Evolutionary conservation across 2,329 filamentous ascomycete genomes (phyloP).

Genomic region (Talaromyces sp.): DNA sequence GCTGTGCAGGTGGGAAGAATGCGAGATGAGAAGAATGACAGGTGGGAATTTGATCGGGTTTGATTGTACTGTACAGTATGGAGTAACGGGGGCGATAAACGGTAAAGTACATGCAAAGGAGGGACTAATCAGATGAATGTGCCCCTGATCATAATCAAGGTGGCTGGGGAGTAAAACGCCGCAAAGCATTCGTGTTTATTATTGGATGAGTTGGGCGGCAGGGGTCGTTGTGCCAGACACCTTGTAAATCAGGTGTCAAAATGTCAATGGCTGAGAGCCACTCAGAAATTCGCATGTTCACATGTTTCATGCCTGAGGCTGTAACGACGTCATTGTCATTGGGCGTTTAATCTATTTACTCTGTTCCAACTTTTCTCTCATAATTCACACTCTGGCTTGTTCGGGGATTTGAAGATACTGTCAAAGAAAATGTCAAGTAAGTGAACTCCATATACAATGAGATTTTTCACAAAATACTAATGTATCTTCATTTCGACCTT

Average conservation of each 20-base stretch:
- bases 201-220: background rate
- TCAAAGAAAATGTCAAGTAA: constrained; percentile 28
- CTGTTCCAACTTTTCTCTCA: constrained; percentile 2
- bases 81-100: background rate
- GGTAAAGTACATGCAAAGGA: background rate
- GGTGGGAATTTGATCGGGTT: background rate
- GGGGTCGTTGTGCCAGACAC: background rate
- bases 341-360: constrained; percentile 10
- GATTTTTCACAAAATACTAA: constrained; percentile 29
- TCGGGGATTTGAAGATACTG: constrained; percentile 2
- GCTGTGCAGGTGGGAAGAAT: constrained; percentile 4
- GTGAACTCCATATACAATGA: constrained; percentile 21
- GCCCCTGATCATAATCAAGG: background rate
- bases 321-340: constrained; percentile 23
- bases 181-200: background rate
- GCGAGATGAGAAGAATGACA: background rate
- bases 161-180: background rate
- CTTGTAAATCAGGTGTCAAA: background rate
- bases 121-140: background rate
- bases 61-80: background rate
- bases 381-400: background rate
- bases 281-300: constrained; percentile 1
- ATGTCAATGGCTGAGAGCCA: background rate
- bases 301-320: constrained; percentile 14
- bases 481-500: background rate